These are phyloP conservation scores for Delitschia confertaspora DNA, from an alignment of 495 filamentous ascomycete genomes.

Conservation along the genomic window DNA sequence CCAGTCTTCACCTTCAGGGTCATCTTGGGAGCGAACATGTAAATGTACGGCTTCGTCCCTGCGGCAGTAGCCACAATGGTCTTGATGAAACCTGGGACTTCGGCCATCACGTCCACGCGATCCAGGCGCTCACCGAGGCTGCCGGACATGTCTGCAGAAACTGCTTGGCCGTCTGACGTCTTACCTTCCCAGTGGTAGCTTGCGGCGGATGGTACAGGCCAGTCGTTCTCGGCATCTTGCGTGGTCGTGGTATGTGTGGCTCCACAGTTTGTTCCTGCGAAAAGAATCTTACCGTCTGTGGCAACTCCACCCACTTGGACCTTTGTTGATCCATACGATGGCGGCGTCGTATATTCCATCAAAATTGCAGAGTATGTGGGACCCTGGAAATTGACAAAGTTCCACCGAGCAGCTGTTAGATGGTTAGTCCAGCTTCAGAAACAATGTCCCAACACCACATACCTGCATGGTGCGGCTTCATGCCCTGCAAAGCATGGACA, in stretches of 20 bases:
- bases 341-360: conserved; percentile 96
- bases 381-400: conserved; percentile 84
- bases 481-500: conserved; percentile 80
- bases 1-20: conserved; percentile 75
- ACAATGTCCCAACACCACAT: conserved; percentile 23
- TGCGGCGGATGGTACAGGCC: conserved; percentile 73
- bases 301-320: conserved; percentile 78
- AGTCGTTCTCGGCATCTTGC: conserved; percentile 68
- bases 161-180: conserved; percentile 62
- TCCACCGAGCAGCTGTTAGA: conserved; percentile 71
- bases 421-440: conserved; percentile 10
- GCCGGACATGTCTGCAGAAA: conserved; percentile 60
- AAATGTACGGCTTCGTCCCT: conserved; percentile 94
- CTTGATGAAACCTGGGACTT: conserved; percentile 93
- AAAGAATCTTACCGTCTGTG: conserved; percentile 71
- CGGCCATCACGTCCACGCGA: conserved; percentile 89
- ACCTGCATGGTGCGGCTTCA: conserved; percentile 97
- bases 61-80: conserved; percentile 75
- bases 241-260: conserved; percentile 59
- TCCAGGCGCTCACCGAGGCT: conserved; percentile 63
- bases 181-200: conserved; percentile 73
- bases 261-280: conserved; percentile 52
- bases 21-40: conserved; percentile 70
- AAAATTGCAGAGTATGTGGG: conserved; percentile 76
- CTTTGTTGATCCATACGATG: conserved; percentile 80